A percentile compares a stretch with the other conserved stretches of the same genome.
Conservation (phyloP, 805 yeast species). For the Candida berthetii region DNA sequence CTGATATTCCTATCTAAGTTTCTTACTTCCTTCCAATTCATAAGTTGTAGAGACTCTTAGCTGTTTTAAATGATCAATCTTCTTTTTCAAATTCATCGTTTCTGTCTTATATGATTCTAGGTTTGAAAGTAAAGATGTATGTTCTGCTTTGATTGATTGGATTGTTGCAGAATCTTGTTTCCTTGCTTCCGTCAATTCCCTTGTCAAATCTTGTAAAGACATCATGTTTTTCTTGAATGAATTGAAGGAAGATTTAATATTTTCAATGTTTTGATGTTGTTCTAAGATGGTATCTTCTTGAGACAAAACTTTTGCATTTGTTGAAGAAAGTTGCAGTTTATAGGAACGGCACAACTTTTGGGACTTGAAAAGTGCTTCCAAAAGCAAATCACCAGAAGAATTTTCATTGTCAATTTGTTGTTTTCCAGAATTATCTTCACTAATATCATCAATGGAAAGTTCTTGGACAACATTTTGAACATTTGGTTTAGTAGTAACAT, state of each 20-base stretch:
- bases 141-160: constrained; percentile 18
- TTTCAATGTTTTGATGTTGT: constrained; percentile 17
- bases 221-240: constrained; percentile 16
- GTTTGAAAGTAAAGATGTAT: constrained; percentile 9
- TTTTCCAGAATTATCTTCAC: background rate
- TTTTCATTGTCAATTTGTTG: constrained; percentile 4
- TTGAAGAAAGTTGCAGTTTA: constrained; percentile 24
- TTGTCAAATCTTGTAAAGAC: constrained; percentile 16
- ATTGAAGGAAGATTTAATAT: constrained; percentile 15
- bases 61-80: constrained; percentile 19
- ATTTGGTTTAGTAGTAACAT: background rate
- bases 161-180: constrained; percentile 14
- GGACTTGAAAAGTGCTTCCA: constrained; percentile 33
- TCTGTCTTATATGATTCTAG: constrained; percentile 17
- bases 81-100: constrained; percentile 13
- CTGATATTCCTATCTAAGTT: background rate
- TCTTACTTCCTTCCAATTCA: constrained; percentile 17
- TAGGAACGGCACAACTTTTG: constrained; percentile 27
- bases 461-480: background rate
- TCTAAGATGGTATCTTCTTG: constrained; percentile 18
- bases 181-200: constrained; percentile 18
- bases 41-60: constrained; percentile 13
- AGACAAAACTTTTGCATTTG: constrained; percentile 18
- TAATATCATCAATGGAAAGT: constrained; percentile 2
- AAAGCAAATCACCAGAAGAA: constrained; percentile 27